A percentile compares a stretch with the other conserved stretches of the same genome.
These are phyloP conservation scores for Apiotrichum sp. DNA, from an alignment of 1,284 basidiomycete species.

Conservation along the genomic window DNA sequence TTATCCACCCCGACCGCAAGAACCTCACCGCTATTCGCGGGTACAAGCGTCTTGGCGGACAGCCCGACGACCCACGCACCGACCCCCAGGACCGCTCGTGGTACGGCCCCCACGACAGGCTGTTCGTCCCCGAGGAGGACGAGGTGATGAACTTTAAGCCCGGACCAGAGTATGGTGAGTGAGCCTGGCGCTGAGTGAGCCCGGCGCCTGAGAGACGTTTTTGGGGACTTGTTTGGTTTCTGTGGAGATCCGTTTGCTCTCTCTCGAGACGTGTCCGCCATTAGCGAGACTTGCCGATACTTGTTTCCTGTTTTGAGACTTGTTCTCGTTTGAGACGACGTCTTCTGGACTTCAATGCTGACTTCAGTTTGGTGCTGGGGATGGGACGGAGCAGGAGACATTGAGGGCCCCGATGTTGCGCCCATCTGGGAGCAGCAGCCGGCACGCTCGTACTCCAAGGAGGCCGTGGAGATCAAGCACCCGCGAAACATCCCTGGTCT, in stretches of 20 bases:
- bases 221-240: too few species aligned
- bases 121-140: conserved; percentile 80
- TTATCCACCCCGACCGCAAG: conserved; percentile 78
- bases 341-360: background rate
- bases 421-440: conserved; percentile 88
- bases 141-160: conserved; percentile 66
- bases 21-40: conserved; percentile 91
- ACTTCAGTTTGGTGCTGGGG: conserved; percentile 91
- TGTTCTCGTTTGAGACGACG: too few species aligned
- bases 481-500: conserved; percentile 51
- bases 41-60: conserved; percentile 79
- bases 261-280: too few species aligned
- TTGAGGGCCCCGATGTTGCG: conserved; percentile 86
- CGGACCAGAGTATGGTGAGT: conserved; percentile 79
- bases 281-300: too few species aligned
- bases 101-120: conserved; percentile 86
- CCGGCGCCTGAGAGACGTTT: too few species aligned
- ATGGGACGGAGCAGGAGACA: conserved; percentile 93
- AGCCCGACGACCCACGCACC: conserved; percentile 85
- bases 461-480: conserved; percentile 68
- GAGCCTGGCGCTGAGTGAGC: background rate
- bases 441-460: conserved; percentile 57
- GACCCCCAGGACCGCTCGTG: conserved; percentile 91
- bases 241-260: too few species aligned
- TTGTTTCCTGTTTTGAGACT: too few species aligned